Base-by-base conservation (phyloP, 2,329 filamentous ascomycete species). In the Penicillium sp. region DNA sequence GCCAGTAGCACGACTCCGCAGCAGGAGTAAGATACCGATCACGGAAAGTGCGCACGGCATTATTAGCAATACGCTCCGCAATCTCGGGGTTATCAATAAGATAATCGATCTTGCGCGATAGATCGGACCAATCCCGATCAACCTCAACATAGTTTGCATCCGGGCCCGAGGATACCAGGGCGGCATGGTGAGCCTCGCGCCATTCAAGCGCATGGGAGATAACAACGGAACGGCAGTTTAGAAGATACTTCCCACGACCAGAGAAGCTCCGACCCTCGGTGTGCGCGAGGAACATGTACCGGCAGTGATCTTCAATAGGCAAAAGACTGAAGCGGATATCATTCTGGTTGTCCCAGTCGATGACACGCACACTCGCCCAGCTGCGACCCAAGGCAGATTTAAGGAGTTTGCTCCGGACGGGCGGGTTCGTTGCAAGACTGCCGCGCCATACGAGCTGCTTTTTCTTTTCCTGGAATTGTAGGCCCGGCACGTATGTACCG, bases 1-100 rank as follows among this genome's bases (percentile, higher is more conserved):
- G 73, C 81, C 81, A 84, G 60, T 84, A 84, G 59, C 81, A 84
- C 3, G 78, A 76, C 66, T 83, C 79, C 1, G 81, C 81, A 3
- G 81, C 79, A 1, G 80, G 79, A 2, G 81, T 83, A 31, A 83
- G 68, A 62, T 83, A 83, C 3, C 78, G 69, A 61, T 83, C 80
- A 3, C 81, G 74, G 61, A 83, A 82, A 16, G 74, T 77, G 40
- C 65, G 65, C 6, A 78, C 74, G 3, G 72, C 74, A 61, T 83
- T 82, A 29, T 76, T 68, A 14, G 81, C 81, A 51, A 85, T 82
- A 34, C 66, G 67, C 64, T 79, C 72, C n/a, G 81, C 80, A 5
- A 73, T 66, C 5, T 71, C 61, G 0, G 74, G 74, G 55, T 82
- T 69, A 49, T 73, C 69, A 44, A 79, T 69, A 5, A 82, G 67